Evolutionary conservation across 2,329 filamentous ascomycete genomes (phyloP), one percentile per base, ranked within the genome.

Genomic region (Daldinia eschscholtzii): DNA sequence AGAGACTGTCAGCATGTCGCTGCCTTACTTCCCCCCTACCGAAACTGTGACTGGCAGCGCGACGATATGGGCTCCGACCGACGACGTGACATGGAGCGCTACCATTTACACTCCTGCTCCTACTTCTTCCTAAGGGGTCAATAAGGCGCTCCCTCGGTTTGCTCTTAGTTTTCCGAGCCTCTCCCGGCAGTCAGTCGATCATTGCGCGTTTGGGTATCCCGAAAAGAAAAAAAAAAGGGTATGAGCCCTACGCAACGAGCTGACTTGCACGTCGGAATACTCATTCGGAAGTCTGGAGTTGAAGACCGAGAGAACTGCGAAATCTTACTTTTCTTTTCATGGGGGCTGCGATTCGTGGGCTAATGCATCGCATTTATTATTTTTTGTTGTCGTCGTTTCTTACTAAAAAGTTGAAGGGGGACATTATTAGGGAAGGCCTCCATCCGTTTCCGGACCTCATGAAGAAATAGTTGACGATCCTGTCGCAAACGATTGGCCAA

Each of bases 241-340:
- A 9, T 23, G 28, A 20, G 46, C 52, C 20, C 60, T 59, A 2
- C 35, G 44, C 33, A 48, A 60, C 10, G 55, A 60, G 9, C 4
- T 15, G 6, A 10, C 41, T 26, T 28, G 20, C 2, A 23, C 62
- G n/a, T 56, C 59, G 41, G 41, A 50, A 13, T 57, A 55, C 35
- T 26, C 12, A n/a, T 28, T 70, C 39, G 63, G 59, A 10, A 57
- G 53, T 26, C 35, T 50, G n/a, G 64, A 65, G 48, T 42, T 41
- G 12, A 26, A 70, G 1, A 26, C 61, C 60, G 61, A 67, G 53
- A n/a, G 33, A 57, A 64, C 52, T 23, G 61, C 60, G 60, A 53
- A n/a, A 20, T 28, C 42, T 4, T 60, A 52, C 35, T 20, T n/a
- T 61, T n/a, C 44, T 61, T n/a, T 44, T 39, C 28, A 67, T 52